phyloP scores from a whole-genome alignment of 1,284 basidiomycete genomes.

The Melampsora larici-populina region DNA sequence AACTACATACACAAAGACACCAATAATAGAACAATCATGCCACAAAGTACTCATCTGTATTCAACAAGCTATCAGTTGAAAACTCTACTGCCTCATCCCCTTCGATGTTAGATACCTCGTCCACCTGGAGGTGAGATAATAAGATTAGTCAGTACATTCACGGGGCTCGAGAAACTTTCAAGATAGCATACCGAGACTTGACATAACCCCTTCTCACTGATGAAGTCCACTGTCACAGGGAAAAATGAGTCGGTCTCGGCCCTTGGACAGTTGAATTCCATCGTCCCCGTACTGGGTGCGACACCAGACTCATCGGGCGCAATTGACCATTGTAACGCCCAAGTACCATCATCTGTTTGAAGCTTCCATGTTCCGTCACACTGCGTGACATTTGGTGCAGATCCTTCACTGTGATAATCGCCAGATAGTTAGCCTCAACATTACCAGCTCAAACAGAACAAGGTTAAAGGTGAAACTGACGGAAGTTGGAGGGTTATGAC shows the following conservation, averaged over 20 bases:
- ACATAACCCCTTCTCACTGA: conserved; percentile 71
- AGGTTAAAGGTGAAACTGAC: conserved; percentile 57
- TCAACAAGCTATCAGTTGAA: conserved; percentile 67
- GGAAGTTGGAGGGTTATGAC: conserved; percentile 88
- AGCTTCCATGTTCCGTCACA: conserved; percentile 75
- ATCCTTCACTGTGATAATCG: conserved; percentile 62
- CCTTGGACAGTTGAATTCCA: conserved; percentile 82
- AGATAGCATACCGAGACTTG: conserved; percentile 62
- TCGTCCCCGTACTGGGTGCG: conserved; percentile 66
- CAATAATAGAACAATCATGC: conserved; percentile 25
- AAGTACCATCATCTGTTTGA: conserved; percentile 65
- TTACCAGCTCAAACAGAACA: background rate
- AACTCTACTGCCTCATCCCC: conserved; percentile 65
- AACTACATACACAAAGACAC: conserved; percentile 2
- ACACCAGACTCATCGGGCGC: conserved; percentile 55
- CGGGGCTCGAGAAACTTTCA: background rate
- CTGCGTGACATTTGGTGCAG: conserved; percentile 72
- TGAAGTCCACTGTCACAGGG: conserved; percentile 82
- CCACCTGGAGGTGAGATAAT: conserved; percentile 45
- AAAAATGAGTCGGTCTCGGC: conserved; percentile 83
- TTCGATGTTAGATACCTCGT: conserved; percentile 59
- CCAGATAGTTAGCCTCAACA: background rate
- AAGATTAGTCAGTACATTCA: background rate
- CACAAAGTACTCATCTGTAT: conserved; percentile 51
- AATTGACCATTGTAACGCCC: conserved; percentile 73